Conservation (phyloP, 306 rosid genomes). For the Prosopis cineraria region DNA sequence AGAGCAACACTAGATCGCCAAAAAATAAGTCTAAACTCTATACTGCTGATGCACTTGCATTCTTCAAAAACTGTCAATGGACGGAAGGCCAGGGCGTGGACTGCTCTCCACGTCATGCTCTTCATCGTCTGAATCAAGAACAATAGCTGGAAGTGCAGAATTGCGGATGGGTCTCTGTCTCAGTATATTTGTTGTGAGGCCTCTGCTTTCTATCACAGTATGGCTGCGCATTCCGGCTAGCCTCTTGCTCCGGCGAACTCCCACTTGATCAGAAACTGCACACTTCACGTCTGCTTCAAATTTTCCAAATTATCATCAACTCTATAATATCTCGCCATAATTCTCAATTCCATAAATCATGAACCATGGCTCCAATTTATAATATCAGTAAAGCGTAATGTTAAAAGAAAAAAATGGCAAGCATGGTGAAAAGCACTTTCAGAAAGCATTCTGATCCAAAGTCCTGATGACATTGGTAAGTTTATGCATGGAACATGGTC, state of each 20-base stretch:
- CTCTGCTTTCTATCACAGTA: conserved; percentile 45
- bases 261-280: conserved; percentile 39
- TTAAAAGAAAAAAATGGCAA: not conserved
- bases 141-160: conserved; percentile 58
- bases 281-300: conserved; percentile 42
- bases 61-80: not conserved
- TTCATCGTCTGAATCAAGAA: conserved; percentile 65
- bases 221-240: conserved; percentile 49
- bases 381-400: not conserved
- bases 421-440: not conserved
- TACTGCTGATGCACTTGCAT: not conserved
- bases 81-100: conserved; percentile 22
- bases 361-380: too few relatives aligned
- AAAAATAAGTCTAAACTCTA: not conserved
- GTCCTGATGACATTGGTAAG: not conserved
- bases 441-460: not conserved
- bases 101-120: conserved; percentile 16
- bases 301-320: conserved; percentile 34
- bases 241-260: conserved; percentile 50
- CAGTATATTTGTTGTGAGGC: conserved; percentile 56
- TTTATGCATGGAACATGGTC: too few relatives aligned
- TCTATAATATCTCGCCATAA: not conserved
- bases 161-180: conserved; percentile 85
- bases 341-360: conserved; percentile 5
- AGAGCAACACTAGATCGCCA: not conserved